Conservation (phyloP, 2,329 filamentous ascomycete genomes). For the Ceratocystis ficicola region DNA sequence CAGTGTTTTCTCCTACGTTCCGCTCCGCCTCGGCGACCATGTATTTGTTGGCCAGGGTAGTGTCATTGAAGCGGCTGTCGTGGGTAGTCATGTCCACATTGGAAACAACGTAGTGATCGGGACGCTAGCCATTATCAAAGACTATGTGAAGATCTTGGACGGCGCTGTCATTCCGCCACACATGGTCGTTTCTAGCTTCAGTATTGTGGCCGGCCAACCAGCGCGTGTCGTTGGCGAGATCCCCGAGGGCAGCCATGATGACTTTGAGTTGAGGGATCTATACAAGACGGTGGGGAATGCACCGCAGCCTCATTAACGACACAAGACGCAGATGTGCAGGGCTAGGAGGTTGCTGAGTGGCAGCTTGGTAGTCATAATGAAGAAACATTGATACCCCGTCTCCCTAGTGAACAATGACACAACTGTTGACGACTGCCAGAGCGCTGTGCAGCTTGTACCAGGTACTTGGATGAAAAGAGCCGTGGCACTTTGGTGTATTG, state of each 20-base stretch:
- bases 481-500: neutral
- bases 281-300: constrained; percentile 55
- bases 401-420: neutral
- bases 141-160: constrained; percentile 79
- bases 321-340: neutral
- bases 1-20: constrained; percentile 63
- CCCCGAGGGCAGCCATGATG: constrained; percentile 54
- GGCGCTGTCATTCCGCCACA: constrained; percentile 71
- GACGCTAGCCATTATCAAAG: constrained; percentile 83
- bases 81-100: constrained; percentile 79
- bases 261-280: constrained; percentile 51
- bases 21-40: constrained; percentile 86
- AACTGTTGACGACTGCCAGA: neutral
- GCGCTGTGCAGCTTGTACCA: neutral
- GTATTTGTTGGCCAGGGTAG: constrained; percentile 71
- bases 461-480: neutral
- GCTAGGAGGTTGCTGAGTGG: neutral
- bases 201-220: constrained; percentile 74
- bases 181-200: constrained; percentile 88
- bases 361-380: neutral
- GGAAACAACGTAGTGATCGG: constrained; percentile 65
- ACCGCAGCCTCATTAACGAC: constrained; percentile 26
- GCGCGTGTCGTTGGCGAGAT: constrained; percentile 72
- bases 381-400: constrained; percentile 9
- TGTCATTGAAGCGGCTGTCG: constrained; percentile 68